A percentile compares a stretch with the other conserved stretches of the same genome.
These are phyloP conservation scores for Penicillium corylophilum DNA, from an alignment of 2,329 filamentous ascomycete genomes.

Conservation along the genomic window DNA sequence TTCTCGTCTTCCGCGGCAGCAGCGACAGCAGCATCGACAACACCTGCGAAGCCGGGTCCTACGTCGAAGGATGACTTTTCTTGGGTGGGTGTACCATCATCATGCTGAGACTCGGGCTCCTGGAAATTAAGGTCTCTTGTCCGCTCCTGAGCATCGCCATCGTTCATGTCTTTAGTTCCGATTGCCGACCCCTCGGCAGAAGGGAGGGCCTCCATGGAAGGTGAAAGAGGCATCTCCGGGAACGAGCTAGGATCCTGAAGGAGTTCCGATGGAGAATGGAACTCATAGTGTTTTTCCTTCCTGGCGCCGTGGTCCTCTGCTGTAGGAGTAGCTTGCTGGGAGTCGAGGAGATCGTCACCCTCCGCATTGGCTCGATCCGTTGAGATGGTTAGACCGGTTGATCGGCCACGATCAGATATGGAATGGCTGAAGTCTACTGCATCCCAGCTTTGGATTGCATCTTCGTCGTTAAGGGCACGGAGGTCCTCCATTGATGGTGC, in stretches of 20 bases:
- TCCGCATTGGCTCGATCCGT: slow-evolving; percentile 37
- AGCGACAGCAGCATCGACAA: slow-evolving; percentile 27
- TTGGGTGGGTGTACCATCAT: slow-evolving; percentile 10
- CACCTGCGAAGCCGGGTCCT: slow-evolving; percentile 17
- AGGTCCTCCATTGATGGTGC: slow-evolving; percentile 48
- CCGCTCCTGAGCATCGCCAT: slow-evolving; percentile 19
- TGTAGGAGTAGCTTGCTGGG: slow-evolving; percentile 68
- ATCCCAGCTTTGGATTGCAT: slow-evolving; percentile 31
- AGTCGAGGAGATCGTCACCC: slow-evolving; percentile 55
- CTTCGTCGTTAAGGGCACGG: slow-evolving; percentile 27
- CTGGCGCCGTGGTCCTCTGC: slow-evolving; percentile 51
- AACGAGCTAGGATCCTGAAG: slow-evolving; percentile 38
- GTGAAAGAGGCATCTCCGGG: slow-evolving; percentile 25
- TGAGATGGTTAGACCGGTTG: slow-evolving; percentile 27
- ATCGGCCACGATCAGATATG: slow-evolving; percentile 25
- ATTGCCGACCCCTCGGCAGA: slow-evolving; percentile 34
- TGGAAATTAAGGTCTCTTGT: slow-evolving; percentile 12
- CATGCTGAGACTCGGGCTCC: slow-evolving; percentile 16
- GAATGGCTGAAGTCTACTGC: slow-evolving; percentile 27
- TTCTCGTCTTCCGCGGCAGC: slow-evolving; percentile 15
- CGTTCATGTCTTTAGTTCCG: slow-evolving; percentile 21
- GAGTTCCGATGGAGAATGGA: slow-evolving; percentile 49
- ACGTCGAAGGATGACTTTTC: slow-evolving; percentile 8
- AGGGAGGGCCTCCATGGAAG: slow-evolving; percentile 25
- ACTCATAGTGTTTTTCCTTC: slow-evolving; percentile 46